A percentile compares a stretch with the other conserved stretches of the same genome.
Conservation (phyloP, 257 asterid species). For the Plectranthus barbatus region DNA sequence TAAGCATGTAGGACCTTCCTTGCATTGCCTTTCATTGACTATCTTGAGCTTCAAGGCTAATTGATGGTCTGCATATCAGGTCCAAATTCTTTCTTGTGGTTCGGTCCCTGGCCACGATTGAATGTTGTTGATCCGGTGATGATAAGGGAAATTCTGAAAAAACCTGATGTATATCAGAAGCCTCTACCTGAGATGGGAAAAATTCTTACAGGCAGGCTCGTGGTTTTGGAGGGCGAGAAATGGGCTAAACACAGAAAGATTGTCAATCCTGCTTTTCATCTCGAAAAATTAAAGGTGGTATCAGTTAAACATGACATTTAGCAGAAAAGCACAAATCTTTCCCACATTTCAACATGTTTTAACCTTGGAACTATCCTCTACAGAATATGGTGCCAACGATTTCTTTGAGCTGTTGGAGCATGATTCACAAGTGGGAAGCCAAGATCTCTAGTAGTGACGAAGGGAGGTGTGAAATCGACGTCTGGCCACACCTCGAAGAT, state of each 20-base stretch:
- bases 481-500: slow-evolving; percentile 16
- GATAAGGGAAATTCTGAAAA: slow-evolving; percentile 13
- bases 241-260: slow-evolving; percentile 24
- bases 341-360: too few relatives aligned
- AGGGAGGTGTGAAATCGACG: slow-evolving; percentile 11
- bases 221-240: slow-evolving; percentile 16
- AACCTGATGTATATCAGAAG: slow-evolving; percentile 4
- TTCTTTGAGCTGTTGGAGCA: slow-evolving; percentile 8
- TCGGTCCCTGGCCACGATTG: slow-evolving; percentile 22
- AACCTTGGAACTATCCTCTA: not conserved
- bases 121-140: slow-evolving; percentile 13
- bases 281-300: slow-evolving; percentile 31
- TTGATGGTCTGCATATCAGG: not conserved
- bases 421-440: slow-evolving; percentile 13
- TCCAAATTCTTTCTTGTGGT: slow-evolving; percentile 18
- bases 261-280: slow-evolving; percentile 21
- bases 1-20: not conserved
- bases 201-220: slow-evolving; percentile 11
- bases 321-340: too few relatives aligned
- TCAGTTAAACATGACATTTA: too few relatives aligned
- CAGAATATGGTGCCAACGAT: slow-evolving; percentile 20
- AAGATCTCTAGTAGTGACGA: not conserved
- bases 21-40: not conserved
- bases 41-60: too few relatives aligned
- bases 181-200: not conserved